A percentile compares a stretch with the other conserved stretches of the same genome.
These are phyloP conservation scores for Plasmodium relictum DNA, from an alignment of 169 alveolate species.

Conservation along the genomic window DNA sequence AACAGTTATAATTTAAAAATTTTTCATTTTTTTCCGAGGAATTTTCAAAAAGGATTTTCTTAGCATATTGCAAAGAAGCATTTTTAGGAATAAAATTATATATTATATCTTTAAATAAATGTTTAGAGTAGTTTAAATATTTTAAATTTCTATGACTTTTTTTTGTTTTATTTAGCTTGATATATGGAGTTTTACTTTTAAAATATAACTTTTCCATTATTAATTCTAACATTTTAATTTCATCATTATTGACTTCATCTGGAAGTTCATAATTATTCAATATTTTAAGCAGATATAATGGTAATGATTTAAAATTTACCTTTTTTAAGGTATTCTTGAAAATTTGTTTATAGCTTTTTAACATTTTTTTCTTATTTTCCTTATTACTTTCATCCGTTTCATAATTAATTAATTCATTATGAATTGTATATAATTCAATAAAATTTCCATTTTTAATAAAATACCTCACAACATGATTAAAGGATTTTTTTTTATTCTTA, in stretches of 20 bases:
- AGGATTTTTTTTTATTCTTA: neutral
- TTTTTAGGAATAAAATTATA: constrained; percentile 6
- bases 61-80: neutral
- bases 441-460: neutral
- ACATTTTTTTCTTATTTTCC: neutral
- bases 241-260: no score
- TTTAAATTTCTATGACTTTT: no score
- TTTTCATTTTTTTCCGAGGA: no score
- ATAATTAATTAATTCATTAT: neutral
- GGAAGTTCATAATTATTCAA: no score
- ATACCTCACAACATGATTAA: constrained; percentile 2
- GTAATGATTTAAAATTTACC: no score
- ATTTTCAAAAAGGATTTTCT: neutral
- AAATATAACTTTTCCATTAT: no score
- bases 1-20: neutral
- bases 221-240: no score
- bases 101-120: neutral
- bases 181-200: no score
- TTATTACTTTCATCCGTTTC: neutral
- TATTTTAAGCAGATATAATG: no score
- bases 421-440: neutral
- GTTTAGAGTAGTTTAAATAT: neutral
- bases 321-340: neutral
- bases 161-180: no score
- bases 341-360: neutral